Evolutionary conservation across 78 protist genomes (phyloP), one percentile per base, ranked within the genome.

Genomic region (Acrasis kona): DNA sequence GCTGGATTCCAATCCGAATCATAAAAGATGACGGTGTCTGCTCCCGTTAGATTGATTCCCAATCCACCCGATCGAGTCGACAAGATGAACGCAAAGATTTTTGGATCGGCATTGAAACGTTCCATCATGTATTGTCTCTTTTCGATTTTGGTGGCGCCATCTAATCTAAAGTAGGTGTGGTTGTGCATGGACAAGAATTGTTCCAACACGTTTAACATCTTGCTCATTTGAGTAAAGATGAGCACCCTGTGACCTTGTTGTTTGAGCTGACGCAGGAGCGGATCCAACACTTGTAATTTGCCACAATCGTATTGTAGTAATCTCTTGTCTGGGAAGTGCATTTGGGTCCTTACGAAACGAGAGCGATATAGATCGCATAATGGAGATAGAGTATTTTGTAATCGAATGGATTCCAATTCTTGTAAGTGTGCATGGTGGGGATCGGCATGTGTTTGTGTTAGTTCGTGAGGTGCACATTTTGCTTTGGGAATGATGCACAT

Each of bases 1-100:
- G 96, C 85, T 1, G 98, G 98, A 76, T 95, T 95, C 97, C 97
- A 95, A 57, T 91, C 96, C 2, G 89, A 70, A 87, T 95, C 99
- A 70, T 93, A 95, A 73, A 96, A 95, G 66, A 96, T 91, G 31
- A 96, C 99, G 0, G 97, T 95, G 77, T 96, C 97, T 1, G 99
- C 99, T 74, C 97, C 97, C 3, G 95, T 93, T 38, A 96, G 65
- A 70, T 96, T 96, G 72, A 96, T 71, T 32, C 99, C 99, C 0
- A 96, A 39, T 10, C 99, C 99, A 19, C 98, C 99, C 2, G 89
- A 36, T 29, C 99, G 76, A 5, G 99, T 96, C 1, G 95, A 86
- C 3, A 89, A 81, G 39, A 96, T 85, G 75, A 96, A 90, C 74
- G 82, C 8, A 72, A 93, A 93, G 65, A 89, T 77, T 65, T 72